Conservation (phyloP, 805 yeast species). For the Saitoella complicata region DNA sequence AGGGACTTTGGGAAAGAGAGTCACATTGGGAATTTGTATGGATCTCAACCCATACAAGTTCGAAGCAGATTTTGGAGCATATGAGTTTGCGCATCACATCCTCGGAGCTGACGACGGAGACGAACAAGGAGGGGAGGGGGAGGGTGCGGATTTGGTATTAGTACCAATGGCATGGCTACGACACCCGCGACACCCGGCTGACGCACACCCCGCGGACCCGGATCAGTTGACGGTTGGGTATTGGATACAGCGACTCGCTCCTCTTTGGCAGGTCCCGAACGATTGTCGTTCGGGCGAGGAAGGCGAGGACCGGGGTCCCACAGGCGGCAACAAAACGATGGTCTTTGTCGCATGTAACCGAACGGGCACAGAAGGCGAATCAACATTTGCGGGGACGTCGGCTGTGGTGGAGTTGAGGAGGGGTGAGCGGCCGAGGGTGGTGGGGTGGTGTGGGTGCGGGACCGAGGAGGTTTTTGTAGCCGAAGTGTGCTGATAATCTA, state of each 20-base stretch:
- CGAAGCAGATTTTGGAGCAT: constrained; percentile 56
- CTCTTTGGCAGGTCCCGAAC: constrained; percentile 27
- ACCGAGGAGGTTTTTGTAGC: too few species aligned
- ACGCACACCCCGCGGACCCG: constrained; percentile 20
- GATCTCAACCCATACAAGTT: constrained; percentile 79
- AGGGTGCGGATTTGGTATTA: constrained; percentile 39
- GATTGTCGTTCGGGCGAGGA: too few species aligned
- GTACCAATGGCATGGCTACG: constrained; percentile 79
- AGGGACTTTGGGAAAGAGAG: constrained; percentile 4
- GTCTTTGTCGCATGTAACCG: constrained; percentile 49
- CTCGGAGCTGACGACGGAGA: too few species aligned
- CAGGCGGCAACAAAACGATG: constrained; percentile 14
- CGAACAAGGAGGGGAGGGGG: constrained; percentile 24
- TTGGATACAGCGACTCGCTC: constrained; percentile 60
- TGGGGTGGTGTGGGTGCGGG: too few species aligned
- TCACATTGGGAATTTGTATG: constrained; percentile 81
- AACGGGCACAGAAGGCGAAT: constrained; percentile 52
- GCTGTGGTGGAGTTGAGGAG: constrained; percentile 15
- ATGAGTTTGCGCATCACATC: constrained; percentile 44
- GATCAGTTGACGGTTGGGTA: constrained; percentile 41
- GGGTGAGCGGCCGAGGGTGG: too few species aligned
- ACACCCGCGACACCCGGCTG: not conserved
- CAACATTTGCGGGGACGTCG: constrained; percentile 40
- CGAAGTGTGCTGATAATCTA: too few species aligned
- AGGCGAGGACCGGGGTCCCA: too few species aligned